A percentile compares a stretch with the other conserved stretches of the same genome.
Evolutionary conservation across 2,329 filamentous ascomycete species (phyloP).

Genomic region (Truncatella angustata): DNA sequence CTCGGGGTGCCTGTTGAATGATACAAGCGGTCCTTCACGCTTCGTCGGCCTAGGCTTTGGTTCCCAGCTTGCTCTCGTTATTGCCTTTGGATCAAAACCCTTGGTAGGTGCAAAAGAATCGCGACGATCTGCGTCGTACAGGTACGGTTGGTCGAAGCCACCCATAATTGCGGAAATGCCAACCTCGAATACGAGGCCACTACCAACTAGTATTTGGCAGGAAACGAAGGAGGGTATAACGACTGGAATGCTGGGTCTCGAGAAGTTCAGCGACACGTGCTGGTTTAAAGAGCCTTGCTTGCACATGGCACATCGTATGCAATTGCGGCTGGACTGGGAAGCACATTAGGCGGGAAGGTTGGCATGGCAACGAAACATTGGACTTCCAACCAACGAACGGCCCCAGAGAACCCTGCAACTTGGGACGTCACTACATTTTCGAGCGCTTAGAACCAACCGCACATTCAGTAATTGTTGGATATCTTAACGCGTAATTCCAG

Average conservation of each 20-base stretch:
- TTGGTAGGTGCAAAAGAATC: conserved; percentile 26
- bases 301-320: background rate
- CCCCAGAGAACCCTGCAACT: too few species aligned
- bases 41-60: conserved; percentile 61
- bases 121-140: conserved; percentile 26
- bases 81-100: conserved; percentile 71
- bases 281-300: background rate
- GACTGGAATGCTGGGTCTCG: conserved; percentile 1
- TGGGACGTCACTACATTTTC: too few species aligned
- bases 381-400: too few species aligned
- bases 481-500: too few species aligned
- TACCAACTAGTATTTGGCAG: background rate
- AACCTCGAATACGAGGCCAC: background rate
- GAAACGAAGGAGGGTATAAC: background rate
- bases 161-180: conserved; percentile 23
- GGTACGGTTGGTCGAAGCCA: conserved; percentile 27
- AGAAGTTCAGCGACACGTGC: background rate
- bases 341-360: background rate
- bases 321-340: background rate
- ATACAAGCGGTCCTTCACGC: conserved; percentile 72
- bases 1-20: conserved; percentile 87
- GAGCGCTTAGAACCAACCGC: too few species aligned
- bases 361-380: background rate
- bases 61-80: conserved; percentile 76
- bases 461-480: too few species aligned